A percentile compares a stretch with the other conserved stretches of the same genome.
Conservation (phyloP, 352 stramenopile genomes). For the Globisporangium abappressorium region DNA sequence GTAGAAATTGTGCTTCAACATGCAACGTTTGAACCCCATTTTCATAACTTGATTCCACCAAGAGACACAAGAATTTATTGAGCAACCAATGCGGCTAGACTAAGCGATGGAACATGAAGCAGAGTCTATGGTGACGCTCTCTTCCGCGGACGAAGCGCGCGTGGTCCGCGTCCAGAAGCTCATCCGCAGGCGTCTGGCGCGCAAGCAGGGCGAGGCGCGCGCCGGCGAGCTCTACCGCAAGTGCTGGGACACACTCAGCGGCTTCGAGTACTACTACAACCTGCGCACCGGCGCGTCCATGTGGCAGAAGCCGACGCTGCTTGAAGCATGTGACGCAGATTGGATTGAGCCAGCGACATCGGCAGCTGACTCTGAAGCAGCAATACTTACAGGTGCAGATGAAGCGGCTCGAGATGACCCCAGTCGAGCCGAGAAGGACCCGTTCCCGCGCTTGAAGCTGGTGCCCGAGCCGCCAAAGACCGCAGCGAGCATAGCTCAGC, state of each 20-base stretch:
- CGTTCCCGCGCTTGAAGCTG: not conserved
- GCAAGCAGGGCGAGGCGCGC: constrained; percentile 24
- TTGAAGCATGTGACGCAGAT: constrained; percentile 25
- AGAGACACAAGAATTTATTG: not conserved
- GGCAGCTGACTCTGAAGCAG: not conserved
- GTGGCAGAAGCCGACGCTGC: constrained; percentile 45
- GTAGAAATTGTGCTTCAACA: not conserved
- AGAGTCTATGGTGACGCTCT: not conserved
- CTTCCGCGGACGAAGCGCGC: constrained; percentile 8
- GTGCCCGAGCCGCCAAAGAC: not conserved
- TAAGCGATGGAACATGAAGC: not conserved
- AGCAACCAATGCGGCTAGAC: too few relatives aligned
- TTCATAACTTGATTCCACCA: not conserved
- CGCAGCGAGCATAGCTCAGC: constrained; percentile 23
- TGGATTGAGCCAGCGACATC: constrained; percentile 5
- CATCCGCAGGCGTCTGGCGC: constrained; percentile 28
- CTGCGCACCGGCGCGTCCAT: constrained; percentile 35
- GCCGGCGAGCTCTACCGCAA: constrained; percentile 40
- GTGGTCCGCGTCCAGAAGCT: constrained; percentile 38
- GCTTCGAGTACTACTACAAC: constrained; percentile 53
- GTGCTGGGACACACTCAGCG: constrained; percentile 40
- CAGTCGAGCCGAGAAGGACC: constrained; percentile 3
- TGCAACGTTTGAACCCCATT: not conserved
- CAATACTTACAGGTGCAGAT: not conserved
- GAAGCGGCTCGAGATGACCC: not conserved